Percentiles rank a stretch among this genome's conserved stretches.
These are phyloP conservation scores for Nitzschia inconspicua DNA, from an alignment of 108 stramenopile species.

Conservation along the genomic window DNA sequence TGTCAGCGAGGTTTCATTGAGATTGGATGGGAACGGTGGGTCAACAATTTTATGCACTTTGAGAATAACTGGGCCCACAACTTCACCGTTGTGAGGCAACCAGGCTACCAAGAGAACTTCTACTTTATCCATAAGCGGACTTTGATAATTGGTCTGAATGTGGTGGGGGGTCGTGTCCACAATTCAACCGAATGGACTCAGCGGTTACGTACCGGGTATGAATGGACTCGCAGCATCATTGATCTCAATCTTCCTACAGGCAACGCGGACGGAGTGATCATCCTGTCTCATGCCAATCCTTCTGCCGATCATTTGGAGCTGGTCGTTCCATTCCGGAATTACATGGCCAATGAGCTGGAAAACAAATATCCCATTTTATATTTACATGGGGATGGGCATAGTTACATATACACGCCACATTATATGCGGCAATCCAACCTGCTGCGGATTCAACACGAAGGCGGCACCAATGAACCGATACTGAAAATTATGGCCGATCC, in stretches of 20 bases:
- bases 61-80: constrained; percentile 43
- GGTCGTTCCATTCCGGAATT: constrained; percentile 21
- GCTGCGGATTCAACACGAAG: constrained; percentile 22
- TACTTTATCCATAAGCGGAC: constrained; percentile 36
- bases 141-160: constrained; percentile 42
- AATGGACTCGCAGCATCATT: constrained; percentile 25
- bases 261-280: constrained; percentile 16
- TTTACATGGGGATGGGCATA: constrained; percentile 41
- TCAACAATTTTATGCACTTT: constrained; percentile 15
- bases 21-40: constrained; percentile 26
- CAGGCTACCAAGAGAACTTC: constrained; percentile 30
- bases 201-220: constrained; percentile 8
- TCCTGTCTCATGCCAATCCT: constrained; percentile 44
- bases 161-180: constrained; percentile 38
- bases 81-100: constrained; percentile 12
- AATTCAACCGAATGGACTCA: constrained; percentile 26
- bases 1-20: constrained; percentile 30
- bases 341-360: constrained; percentile 16
- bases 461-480: constrained; percentile 23
- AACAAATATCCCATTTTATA: constrained; percentile 34
- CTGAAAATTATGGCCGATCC: constrained; percentile 24
- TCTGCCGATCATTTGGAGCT: constrained; percentile 22
- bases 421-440: constrained; percentile 19
- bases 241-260: constrained; percentile 3
- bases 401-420: constrained; percentile 10